A percentile compares a stretch with the other conserved stretches of the same genome.
Conservation (phyloP, 352 stramenopile species). For the Phytopythium mirpurense region DNA sequence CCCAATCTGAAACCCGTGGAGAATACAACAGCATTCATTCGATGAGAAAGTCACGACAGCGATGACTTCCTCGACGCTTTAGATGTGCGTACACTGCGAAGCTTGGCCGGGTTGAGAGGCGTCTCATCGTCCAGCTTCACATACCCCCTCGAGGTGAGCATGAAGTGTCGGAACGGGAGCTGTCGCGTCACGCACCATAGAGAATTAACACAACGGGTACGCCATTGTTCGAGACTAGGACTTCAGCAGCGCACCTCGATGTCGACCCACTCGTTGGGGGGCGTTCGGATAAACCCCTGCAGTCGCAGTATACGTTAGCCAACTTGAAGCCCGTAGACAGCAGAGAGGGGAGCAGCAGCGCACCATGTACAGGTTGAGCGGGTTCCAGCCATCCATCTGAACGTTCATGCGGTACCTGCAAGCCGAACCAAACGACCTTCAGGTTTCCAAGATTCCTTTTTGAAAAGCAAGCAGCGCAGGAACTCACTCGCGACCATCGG, state of each 20-base stretch:
- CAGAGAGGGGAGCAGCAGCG: background rate
- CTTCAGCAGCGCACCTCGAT: conserved; percentile 50
- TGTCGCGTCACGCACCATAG: conserved; percentile 17
- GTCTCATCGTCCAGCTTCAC: conserved; percentile 78
- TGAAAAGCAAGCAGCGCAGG: background rate
- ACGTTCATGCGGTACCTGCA: conserved; percentile 73
- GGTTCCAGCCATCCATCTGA: conserved; percentile 86
- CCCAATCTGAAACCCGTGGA: conserved; percentile 39
- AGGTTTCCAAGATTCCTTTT: too few species aligned
- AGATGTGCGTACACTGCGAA: conserved; percentile 49
- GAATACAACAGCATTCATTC: too few species aligned
- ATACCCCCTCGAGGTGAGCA: conserved; percentile 80
- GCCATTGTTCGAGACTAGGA: too few species aligned
- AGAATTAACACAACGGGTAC: too few species aligned
- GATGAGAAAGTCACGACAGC: too few species aligned
- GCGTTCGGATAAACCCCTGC: conserved; percentile 77
- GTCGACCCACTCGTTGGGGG: conserved; percentile 79
- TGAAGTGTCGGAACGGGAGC: conserved; percentile 74
- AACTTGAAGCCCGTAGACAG: conserved; percentile 1
- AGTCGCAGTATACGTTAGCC: background rate
- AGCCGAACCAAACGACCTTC: background rate
- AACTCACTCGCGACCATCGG: conserved; percentile 67
- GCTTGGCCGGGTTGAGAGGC: conserved; percentile 63
- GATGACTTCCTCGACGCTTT: background rate
- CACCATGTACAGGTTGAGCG: conserved; percentile 85